Conservation (phyloP, 495 filamentous ascomycete species). For the Podospora didyma region DNA sequence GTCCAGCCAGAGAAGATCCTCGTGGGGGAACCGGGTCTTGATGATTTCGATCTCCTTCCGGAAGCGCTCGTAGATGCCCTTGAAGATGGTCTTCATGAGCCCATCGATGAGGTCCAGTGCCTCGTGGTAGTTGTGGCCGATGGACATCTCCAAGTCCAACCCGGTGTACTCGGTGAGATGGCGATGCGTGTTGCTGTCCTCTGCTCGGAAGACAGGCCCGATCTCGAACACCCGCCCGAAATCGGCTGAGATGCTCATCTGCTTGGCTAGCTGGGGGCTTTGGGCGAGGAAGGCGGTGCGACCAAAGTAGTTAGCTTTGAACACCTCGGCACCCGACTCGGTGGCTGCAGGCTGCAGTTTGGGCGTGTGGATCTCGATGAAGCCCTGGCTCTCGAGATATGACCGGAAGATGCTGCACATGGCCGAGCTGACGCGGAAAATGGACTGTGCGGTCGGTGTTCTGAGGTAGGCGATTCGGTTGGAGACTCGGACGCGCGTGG, state of each 20-base stretch:
- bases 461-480: constrained; percentile 85
- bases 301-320: constrained; percentile 92
- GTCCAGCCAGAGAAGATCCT: constrained; percentile 69
- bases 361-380: constrained; percentile 90
- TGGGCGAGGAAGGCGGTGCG: constrained; percentile 85
- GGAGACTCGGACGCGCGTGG: constrained; percentile 53
- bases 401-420: constrained; percentile 77
- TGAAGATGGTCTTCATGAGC: constrained; percentile 85
- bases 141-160: constrained; percentile 91
- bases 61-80: constrained; percentile 66
- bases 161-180: constrained; percentile 96
- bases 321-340: constrained; percentile 91
- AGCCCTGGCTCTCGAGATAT: constrained; percentile 70
- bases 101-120: constrained; percentile 76
- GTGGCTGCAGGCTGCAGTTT: constrained; percentile 88
- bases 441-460: constrained; percentile 78
- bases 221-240: constrained; percentile 89
- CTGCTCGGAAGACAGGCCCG: constrained; percentile 93
- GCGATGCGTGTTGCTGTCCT: constrained; percentile 94
- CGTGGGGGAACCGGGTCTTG: constrained; percentile 55
- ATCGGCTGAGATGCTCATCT: constrained; percentile 90
- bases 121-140: constrained; percentile 87
- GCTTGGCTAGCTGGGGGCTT: constrained; percentile 90
- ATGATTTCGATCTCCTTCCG: constrained; percentile 65
- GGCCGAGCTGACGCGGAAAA: constrained; percentile 74